These are phyloP conservation scores for Nicotiana paniculata DNA, from an alignment of 257 asterid species.

Conservation along the genomic window DNA sequence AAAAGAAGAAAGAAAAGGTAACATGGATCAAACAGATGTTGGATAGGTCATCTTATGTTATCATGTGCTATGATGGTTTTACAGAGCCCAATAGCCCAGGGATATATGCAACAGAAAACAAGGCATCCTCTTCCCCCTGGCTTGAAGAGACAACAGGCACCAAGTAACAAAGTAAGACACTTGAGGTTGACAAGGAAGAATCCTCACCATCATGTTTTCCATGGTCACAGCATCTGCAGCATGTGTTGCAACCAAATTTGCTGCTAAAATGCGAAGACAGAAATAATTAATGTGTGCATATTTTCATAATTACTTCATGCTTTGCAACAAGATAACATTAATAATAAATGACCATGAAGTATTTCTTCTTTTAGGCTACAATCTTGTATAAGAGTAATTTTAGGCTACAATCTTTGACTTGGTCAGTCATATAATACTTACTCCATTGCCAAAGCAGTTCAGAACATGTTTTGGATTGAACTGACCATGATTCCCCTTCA, in stretches of 20 bases:
- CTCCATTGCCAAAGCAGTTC: not conserved
- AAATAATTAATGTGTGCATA: not conserved
- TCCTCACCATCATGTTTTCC: slow-evolving; percentile 45
- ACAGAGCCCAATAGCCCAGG: not conserved
- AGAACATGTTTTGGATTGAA: not conserved
- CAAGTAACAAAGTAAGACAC: slow-evolving; percentile 1
- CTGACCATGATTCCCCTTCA: not conserved
- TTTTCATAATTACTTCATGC: too few relatives aligned
- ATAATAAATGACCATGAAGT: too few relatives aligned
- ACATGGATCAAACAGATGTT: not conserved
- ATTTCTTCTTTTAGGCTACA: too few relatives aligned
- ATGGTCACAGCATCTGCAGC: slow-evolving; percentile 45
- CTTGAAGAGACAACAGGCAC: not conserved
- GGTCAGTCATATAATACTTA: not conserved
- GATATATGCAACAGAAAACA: not conserved
- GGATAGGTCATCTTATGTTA: not conserved
- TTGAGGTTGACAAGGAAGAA: slow-evolving; percentile 3
- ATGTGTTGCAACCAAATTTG: slow-evolving; percentile 39
- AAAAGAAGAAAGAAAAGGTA: not conserved
- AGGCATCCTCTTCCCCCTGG: not conserved
- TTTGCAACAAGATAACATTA: too few relatives aligned
- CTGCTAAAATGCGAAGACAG: slow-evolving; percentile 25
- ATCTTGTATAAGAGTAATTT: not conserved
- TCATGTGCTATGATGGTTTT: not conserved
- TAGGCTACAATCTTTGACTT: not conserved